These are phyloP conservation scores for Aspergillus olivimuriae DNA, from an alignment of 495 filamentous ascomycete genomes.

Conservation along the genomic window DNA sequence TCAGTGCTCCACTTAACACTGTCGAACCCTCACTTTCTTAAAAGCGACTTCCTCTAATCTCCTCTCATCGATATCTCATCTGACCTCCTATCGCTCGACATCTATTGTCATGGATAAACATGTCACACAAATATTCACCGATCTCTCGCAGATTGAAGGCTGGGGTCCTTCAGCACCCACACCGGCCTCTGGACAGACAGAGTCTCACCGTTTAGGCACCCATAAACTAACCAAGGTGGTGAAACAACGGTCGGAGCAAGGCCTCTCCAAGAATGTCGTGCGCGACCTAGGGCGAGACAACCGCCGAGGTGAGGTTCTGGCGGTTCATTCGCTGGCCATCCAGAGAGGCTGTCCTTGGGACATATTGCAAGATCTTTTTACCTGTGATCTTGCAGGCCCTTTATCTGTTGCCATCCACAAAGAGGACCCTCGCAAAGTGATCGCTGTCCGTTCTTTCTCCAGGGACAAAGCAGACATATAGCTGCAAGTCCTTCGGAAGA, in stretches of 20 bases:
- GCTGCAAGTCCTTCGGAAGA: constrained; percentile 2
- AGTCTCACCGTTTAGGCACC: too few relatives aligned
- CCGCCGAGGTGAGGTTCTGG: not conserved
- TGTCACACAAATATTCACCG: too few relatives aligned
- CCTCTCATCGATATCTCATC: not conserved
- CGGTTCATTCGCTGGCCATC: not conserved
- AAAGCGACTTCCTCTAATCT: not conserved
- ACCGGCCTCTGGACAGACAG: too few relatives aligned
- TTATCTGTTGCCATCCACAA: constrained; percentile 2
- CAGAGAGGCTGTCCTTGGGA: not conserved
- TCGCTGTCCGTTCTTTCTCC: constrained; percentile 4
- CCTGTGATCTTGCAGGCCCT: constrained; percentile 8
- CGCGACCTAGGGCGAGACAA: not conserved
- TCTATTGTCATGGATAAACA: not conserved
- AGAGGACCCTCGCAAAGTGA: not conserved
- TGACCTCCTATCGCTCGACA: not conserved
- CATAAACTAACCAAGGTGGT: too few relatives aligned
- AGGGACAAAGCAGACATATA: not conserved
- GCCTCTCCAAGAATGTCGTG: not conserved
- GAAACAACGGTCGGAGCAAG: too few relatives aligned
- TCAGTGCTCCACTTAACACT: not conserved
- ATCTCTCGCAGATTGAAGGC: too few relatives aligned
- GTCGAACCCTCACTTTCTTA: not conserved
- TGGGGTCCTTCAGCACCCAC: too few relatives aligned
- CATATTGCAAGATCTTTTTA: not conserved